These are phyloP conservation scores for Cercospora brassicicola DNA, from an alignment of 2,329 filamentous ascomycete species.

Conservation along the genomic window DNA sequence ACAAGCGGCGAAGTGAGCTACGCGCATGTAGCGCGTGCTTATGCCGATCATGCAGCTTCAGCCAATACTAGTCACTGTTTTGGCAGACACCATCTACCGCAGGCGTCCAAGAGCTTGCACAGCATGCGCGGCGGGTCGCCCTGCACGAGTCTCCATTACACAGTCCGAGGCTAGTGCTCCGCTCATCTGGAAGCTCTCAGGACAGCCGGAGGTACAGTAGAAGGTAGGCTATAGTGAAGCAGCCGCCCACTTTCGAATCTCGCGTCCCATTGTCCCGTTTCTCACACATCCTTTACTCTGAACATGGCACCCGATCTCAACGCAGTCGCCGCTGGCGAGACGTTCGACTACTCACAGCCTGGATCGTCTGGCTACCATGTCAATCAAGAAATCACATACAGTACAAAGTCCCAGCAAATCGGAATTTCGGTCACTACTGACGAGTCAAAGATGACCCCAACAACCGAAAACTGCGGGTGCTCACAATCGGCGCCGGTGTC, in stretches of 20 bases:
- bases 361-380: conserved; percentile 47
- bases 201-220: not conserved
- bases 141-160: not conserved
- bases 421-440: not conserved
- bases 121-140: not conserved
- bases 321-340: conserved; percentile 37
- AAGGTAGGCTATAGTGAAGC: conserved; percentile 1
- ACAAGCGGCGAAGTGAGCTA: not conserved
- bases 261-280: not conserved
- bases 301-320: conserved; percentile 49
- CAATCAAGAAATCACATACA: conserved; percentile 39
- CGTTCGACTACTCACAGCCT: conserved; percentile 47
- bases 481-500: conserved; percentile 53
- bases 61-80: not conserved
- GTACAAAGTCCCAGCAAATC: not conserved
- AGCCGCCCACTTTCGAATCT: not conserved
- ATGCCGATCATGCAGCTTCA: not conserved
- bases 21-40: not conserved
- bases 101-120: conserved; percentile 1
- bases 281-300: not conserved
- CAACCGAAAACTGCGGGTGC: conserved; percentile 48
- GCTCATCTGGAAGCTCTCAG: not conserved
- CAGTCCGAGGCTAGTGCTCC: conserved; percentile 14
- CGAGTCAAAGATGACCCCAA: conserved; percentile 38
- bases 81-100: not conserved